Conservation (phyloP, 2,329 filamentous ascomycete species). For the Fusarium udum region DNA sequence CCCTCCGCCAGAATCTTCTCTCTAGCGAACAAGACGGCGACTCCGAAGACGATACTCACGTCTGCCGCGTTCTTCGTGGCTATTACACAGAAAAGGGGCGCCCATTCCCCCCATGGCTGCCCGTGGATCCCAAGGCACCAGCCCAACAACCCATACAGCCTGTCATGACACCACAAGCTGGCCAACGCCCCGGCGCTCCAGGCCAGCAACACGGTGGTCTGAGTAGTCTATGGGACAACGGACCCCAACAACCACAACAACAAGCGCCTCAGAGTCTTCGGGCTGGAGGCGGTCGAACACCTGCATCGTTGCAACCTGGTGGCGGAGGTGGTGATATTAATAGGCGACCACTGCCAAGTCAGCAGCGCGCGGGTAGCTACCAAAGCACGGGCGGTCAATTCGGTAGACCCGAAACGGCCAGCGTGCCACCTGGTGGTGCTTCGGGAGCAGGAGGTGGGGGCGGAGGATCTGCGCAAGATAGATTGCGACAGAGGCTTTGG, state of each 20-base stretch:
- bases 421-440: constrained; percentile 46
- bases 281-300: constrained; percentile 51
- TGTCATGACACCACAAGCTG: constrained; percentile 62
- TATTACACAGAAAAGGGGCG: constrained; percentile 93
- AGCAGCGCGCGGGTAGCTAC: constrained; percentile 71
- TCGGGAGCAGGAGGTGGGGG: constrained; percentile 50
- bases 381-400: constrained; percentile 58
- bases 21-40: constrained; percentile 73
- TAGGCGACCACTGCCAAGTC: constrained; percentile 44
- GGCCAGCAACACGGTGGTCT: constrained; percentile 51
- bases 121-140: constrained; percentile 79
- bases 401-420: constrained; percentile 37
- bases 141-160: constrained; percentile 63
- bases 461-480: constrained; percentile 75
- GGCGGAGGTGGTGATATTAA: constrained; percentile 45
- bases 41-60: constrained; percentile 90
- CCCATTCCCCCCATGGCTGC: constrained; percentile 85
- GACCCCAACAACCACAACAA: constrained; percentile 44
- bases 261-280: constrained; percentile 56
- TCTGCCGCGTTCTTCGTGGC: constrained; percentile 89
- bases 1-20: constrained; percentile 75
- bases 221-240: constrained; percentile 68
- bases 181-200: constrained; percentile 63
- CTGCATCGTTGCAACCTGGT: constrained; percentile 42
- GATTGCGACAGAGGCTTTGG: constrained; percentile 83